A percentile compares a stretch with the other conserved stretches of the same genome.
phyloP scores from a whole-genome alignment of 306 rosid species.

The Dryas octopetala region DNA sequence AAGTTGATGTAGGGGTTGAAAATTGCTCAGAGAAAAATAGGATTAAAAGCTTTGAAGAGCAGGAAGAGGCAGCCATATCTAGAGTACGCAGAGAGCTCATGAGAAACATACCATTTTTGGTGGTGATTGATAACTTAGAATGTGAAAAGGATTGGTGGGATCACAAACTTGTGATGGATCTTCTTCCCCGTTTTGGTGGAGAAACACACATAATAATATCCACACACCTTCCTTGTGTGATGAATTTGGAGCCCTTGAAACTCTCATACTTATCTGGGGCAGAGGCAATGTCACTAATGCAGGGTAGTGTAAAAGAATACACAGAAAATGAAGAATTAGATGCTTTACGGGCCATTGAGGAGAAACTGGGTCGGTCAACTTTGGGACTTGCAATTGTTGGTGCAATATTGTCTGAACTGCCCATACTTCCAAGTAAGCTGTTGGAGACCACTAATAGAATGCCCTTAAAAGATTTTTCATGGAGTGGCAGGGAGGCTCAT shows the following conservation, averaged over 20 bases:
- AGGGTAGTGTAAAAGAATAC: slow-evolving; percentile 61
- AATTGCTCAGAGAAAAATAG: slow-evolving; percentile 54
- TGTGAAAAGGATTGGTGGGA: slow-evolving; percentile 97
- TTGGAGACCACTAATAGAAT: slow-evolving; percentile 80
- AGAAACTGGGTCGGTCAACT: slow-evolving; percentile 68
- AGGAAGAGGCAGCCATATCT: slow-evolving; percentile 70
- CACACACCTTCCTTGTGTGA: slow-evolving; percentile 64
- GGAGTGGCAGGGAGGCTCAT: slow-evolving; percentile 61
- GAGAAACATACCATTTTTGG: slow-evolving; percentile 82
- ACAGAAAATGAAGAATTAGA: slow-evolving; percentile 59
- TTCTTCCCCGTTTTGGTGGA: slow-evolving; percentile 88
- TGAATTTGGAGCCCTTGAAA: slow-evolving; percentile 84
- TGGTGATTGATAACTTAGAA: slow-evolving; percentile 81
- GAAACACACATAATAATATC: slow-evolving; percentile 83
- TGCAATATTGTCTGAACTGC: slow-evolving; percentile 76
- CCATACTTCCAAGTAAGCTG: slow-evolving; percentile 74
- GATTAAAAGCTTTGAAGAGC: slow-evolving; percentile 70
- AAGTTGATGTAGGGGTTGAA: slow-evolving; percentile 83
- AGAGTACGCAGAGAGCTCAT: slow-evolving; percentile 80
- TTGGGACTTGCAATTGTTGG: slow-evolving; percentile 73
- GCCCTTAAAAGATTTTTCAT: slow-evolving; percentile 71
- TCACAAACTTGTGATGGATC: slow-evolving; percentile 83
- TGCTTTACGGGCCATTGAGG: slow-evolving; percentile 77
- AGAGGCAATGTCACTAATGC: slow-evolving; percentile 80
- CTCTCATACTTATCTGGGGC: slow-evolving; percentile 76